phyloP scores from a whole-genome alignment of 208 protist species.

The Jaenimonas drosophilae region DNA sequence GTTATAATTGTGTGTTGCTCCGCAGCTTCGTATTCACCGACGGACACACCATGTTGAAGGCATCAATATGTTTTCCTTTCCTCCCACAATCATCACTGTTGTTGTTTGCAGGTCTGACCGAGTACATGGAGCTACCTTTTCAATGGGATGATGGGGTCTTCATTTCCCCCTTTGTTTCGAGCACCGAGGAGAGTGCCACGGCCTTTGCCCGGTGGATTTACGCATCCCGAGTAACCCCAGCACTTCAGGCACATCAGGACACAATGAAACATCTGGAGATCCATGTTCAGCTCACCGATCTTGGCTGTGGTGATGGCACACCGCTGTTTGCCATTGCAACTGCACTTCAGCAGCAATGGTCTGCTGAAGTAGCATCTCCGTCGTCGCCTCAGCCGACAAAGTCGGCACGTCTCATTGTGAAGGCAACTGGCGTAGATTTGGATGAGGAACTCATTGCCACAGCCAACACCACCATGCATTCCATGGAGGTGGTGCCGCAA shows the following conservation, averaged over 20 bases:
- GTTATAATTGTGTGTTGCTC: too few relatives aligned
- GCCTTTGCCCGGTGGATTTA: conserved; percentile 29
- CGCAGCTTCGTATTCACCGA: too few relatives aligned
- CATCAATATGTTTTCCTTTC: too few relatives aligned
- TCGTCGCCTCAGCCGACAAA: background rate
- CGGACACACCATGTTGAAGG: too few relatives aligned
- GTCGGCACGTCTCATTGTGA: conserved; percentile 3
- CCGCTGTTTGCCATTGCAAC: conserved; percentile 20
- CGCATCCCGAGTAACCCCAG: too few relatives aligned
- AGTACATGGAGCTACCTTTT: conserved; percentile 56
- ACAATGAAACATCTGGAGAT: too few relatives aligned
- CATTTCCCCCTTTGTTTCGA: conserved; percentile 62
- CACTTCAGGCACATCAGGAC: too few relatives aligned
- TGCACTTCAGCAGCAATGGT: background rate
- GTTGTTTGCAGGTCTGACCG: too few relatives aligned
- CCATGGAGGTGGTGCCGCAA: too few relatives aligned
- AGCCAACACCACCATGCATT: conserved; percentile 12
- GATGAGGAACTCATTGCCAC: conserved; percentile 38
- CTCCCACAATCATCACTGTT: too few relatives aligned
- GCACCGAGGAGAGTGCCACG: conserved; percentile 17
- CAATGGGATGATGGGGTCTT: conserved; percentile 72
- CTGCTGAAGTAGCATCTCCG: conserved; percentile 2
- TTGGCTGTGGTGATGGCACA: conserved; percentile 61
- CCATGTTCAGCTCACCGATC: conserved; percentile 30
- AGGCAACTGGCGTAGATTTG: conserved; percentile 41